Conservation (phyloP, 192 early-diverging fungal genomes). For the Entophlyctis luteolus region DNA sequence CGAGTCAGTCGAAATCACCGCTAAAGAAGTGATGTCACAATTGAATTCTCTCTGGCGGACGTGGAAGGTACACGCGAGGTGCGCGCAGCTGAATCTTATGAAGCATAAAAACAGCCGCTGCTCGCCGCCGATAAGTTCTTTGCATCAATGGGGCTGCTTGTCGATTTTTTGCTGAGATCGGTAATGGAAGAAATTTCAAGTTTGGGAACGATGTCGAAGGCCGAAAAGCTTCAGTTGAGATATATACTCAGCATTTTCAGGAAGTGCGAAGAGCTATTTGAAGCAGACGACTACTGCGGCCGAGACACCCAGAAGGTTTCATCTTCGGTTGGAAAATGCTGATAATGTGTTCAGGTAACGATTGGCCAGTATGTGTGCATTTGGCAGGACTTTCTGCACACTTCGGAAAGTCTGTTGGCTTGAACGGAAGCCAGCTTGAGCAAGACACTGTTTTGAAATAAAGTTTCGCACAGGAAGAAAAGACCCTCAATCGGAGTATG, state of each 20-base stretch:
- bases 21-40: constrained; percentile 51
- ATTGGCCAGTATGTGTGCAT: too few relatives aligned
- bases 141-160: constrained; percentile 31
- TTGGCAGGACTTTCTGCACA: too few relatives aligned
- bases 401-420: too few relatives aligned
- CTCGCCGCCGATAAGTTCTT: constrained; percentile 31
- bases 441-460: too few relatives aligned
- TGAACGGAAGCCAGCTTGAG: too few relatives aligned
- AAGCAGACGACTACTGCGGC: too few relatives aligned
- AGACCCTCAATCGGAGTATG: too few relatives aligned
- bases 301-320: too few relatives aligned
- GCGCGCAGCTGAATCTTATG: background rate
- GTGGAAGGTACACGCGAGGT: constrained; percentile 49
- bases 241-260: constrained; percentile 29
- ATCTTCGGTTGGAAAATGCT: too few relatives aligned
- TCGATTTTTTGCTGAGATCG: constrained; percentile 24
- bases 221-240: constrained; percentile 32
- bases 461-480: too few relatives aligned
- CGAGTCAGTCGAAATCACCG: constrained; percentile 43
- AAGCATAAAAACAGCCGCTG: constrained; percentile 27
- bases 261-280: constrained; percentile 27
- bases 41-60: constrained; percentile 46
- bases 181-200: constrained; percentile 17
- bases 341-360: too few relatives aligned
- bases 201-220: background rate